These are phyloP conservation scores for Sclerotiophoma versabilis DNA, from an alignment of 2,329 filamentous ascomycete species.

Conservation along the genomic window DNA sequence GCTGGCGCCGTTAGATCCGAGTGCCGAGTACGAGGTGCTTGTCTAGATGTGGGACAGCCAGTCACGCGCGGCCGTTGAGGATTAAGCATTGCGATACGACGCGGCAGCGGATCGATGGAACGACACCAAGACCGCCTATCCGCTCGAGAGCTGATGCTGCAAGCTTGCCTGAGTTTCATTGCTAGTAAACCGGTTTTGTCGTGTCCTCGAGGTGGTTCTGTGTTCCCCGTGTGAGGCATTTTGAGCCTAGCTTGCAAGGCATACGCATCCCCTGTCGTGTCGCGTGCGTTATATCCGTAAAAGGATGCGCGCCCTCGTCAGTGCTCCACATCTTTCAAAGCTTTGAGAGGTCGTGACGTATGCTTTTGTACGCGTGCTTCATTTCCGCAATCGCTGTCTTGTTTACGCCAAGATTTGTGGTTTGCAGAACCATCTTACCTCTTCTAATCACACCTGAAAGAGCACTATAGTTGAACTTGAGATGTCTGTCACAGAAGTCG, in stretches of 20 bases:
- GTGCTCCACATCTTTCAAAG: constrained; percentile 3
- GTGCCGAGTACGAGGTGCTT: constrained; percentile 18
- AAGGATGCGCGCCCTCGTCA: constrained; percentile 11
- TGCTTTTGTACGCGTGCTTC: constrained; percentile 1
- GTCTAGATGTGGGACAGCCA: constrained; percentile 19
- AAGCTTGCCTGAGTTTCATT: constrained; percentile 1
- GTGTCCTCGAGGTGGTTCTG: not conserved
- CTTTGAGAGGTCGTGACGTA: constrained; percentile 12
- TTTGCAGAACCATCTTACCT: not conserved
- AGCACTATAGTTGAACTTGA: not conserved
- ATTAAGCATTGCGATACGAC: constrained; percentile 24
- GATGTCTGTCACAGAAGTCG: not conserved
- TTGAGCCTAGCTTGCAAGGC: constrained; percentile 4
- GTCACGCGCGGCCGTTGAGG: constrained; percentile 25
- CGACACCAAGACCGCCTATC: constrained; percentile 12
- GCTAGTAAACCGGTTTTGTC: not conserved
- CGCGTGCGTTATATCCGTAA: constrained; percentile 13
- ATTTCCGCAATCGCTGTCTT: constrained; percentile 1
- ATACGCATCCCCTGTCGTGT: constrained; percentile 9
- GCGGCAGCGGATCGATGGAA: constrained; percentile 4
- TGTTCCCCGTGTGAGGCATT: not conserved
- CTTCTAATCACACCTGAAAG: not conserved
- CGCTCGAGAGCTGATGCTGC: not conserved
- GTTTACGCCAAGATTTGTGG: not conserved
- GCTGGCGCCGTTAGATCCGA: constrained; percentile 15